Conservation (phyloP, 352 stramenopile species). For the Ophiocytium majus region DNA sequence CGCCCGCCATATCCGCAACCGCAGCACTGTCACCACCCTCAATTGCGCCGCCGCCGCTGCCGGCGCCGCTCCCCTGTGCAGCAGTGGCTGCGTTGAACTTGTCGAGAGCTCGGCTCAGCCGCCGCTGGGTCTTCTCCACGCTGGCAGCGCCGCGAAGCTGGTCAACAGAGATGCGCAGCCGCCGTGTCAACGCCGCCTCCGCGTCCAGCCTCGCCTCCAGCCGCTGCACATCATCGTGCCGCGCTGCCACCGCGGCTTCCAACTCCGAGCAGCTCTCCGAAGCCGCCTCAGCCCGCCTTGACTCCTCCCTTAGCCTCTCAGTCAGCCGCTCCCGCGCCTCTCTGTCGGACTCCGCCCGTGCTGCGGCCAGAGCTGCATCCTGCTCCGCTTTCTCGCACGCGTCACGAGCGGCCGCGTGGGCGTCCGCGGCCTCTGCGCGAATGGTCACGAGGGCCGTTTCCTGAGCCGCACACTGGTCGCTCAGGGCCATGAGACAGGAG, state of each 20-base stretch:
- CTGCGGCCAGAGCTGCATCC: background rate
- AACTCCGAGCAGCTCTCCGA: background rate
- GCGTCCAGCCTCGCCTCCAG: background rate
- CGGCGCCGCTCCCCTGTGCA: no score
- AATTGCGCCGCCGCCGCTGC: no score
- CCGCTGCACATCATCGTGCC: background rate
- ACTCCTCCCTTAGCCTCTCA: background rate
- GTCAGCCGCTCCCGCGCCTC: background rate
- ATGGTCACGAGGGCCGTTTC: background rate
- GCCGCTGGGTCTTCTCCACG: conserved; percentile 29
- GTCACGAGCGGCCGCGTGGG: background rate
- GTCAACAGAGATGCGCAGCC: background rate
- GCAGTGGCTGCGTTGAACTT: conserved; percentile 36
- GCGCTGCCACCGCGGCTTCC: background rate
- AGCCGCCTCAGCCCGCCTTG: no score
- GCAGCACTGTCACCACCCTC: background rate
- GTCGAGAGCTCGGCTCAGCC: conserved; percentile 29
- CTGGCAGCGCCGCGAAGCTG: background rate
- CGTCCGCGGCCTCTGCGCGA: background rate
- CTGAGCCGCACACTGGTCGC: background rate
- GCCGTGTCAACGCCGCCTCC: background rate
- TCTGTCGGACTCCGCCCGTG: background rate
- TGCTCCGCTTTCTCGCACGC: background rate
- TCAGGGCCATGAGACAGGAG: background rate
- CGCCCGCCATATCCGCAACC: background rate